These are phyloP conservation scores for Rhizopus sp. DNA, from an alignment of 371 early-diverging fungal genomes.

Conservation along the genomic window DNA sequence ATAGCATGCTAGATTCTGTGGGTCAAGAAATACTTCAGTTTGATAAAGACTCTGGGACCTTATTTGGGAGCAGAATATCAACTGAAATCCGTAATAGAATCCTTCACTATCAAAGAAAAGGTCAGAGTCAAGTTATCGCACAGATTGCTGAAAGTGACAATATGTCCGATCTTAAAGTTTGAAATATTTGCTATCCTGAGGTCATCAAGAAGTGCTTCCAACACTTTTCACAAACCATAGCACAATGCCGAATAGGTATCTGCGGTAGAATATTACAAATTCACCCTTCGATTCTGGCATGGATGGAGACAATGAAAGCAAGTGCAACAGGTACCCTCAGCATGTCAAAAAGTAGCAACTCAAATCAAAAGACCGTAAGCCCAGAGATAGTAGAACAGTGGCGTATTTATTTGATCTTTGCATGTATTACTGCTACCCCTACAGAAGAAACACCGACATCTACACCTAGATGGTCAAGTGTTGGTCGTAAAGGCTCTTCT, in stretches of 20 bases:
- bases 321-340: constrained; percentile 43
- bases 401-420: constrained; percentile 73
- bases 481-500: constrained; percentile 59
- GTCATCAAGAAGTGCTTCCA: constrained; percentile 67
- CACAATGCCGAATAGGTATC: constrained; percentile 62
- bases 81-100: constrained; percentile 49
- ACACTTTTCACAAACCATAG: constrained; percentile 61
- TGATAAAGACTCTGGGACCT: constrained; percentile 50
- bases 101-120: constrained; percentile 54
- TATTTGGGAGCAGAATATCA: constrained; percentile 47
- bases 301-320: constrained; percentile 54
- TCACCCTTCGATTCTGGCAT: constrained; percentile 59
- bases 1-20: constrained; percentile 34
- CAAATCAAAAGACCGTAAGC: constrained; percentile 48
- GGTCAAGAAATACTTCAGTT: constrained; percentile 57
- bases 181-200: constrained; percentile 69
- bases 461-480: constrained; percentile 38
- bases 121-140: constrained; percentile 19
- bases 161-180: constrained; percentile 44
- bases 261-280: constrained; percentile 63
- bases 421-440: constrained; percentile 62
- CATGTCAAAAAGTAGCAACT: constrained; percentile 41
- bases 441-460: constrained; percentile 27
- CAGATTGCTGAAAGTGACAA: constrained; percentile 58
- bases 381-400: constrained; percentile 77